Conservation (phyloP, 768 basidiomycete genomes). For the Pleurotus citrinopileatus region DNA sequence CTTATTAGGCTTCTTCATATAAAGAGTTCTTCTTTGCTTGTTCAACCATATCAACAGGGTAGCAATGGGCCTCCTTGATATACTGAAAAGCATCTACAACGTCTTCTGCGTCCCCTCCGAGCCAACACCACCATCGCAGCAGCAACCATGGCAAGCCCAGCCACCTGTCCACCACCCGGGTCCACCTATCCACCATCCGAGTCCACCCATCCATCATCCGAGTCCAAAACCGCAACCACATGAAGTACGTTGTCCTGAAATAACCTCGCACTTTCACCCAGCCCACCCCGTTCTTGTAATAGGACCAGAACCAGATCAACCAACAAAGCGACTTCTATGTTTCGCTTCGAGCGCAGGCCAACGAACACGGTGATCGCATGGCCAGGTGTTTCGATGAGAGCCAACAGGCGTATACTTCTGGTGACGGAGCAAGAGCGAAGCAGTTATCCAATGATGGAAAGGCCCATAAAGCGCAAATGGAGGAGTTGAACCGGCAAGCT, state of each 20-base stretch:
- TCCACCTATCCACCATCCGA: background rate
- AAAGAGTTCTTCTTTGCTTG: background rate
- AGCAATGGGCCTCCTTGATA: background rate
- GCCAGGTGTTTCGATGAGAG: constrained; percentile 65
- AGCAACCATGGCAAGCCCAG: background rate
- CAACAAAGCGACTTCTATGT: constrained; percentile 69
- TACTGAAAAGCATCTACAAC: constrained; percentile 3
- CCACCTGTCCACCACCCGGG: background rate
- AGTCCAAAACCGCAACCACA: constrained; percentile 5
- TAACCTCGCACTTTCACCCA: background rate
- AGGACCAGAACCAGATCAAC: constrained; percentile 62
- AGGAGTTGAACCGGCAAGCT: constrained; percentile 75
- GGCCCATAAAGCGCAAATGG: constrained; percentile 74
- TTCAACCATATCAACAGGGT: background rate
- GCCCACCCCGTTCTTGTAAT: background rate
- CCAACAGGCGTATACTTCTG: constrained; percentile 68
- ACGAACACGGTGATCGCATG: constrained; percentile 79
- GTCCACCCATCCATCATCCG: too few relatives aligned
- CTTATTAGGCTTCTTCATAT: too few relatives aligned
- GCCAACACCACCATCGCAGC: background rate
- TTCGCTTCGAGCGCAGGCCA: constrained; percentile 71
- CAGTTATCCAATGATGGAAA: constrained; percentile 80
- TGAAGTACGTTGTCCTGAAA: background rate
- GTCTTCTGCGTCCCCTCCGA: background rate
- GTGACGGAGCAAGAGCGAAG: constrained; percentile 81